phyloP scores from a whole-genome alignment of 2,329 filamentous ascomycete species.

The Didymella exigua region DNA sequence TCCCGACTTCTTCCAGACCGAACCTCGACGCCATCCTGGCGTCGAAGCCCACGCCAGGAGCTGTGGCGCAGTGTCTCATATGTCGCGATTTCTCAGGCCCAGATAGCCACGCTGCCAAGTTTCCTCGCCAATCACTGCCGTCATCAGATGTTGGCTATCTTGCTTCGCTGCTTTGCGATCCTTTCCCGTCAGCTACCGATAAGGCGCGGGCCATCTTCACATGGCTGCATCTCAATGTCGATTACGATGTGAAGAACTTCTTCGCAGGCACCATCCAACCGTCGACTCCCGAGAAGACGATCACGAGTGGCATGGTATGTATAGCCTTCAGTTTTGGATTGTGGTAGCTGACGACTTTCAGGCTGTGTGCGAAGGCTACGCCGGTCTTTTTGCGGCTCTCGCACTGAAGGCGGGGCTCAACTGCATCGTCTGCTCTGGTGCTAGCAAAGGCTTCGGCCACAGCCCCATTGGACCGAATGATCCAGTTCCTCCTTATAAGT shows the following conservation, averaged over 20 bases:
- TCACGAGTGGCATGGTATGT: constrained; percentile 67
- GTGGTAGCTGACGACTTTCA: background rate
- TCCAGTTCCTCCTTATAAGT: constrained; percentile 66
- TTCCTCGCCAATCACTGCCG: constrained; percentile 74
- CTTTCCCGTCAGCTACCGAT: constrained; percentile 82
- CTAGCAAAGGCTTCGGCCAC: constrained; percentile 87
- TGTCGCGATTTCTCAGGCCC: constrained; percentile 88
- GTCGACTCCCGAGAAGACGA: constrained; percentile 72
- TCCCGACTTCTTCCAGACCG: constrained; percentile 62
- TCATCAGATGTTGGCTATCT: constrained; percentile 72
- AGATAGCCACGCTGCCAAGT: constrained; percentile 77
- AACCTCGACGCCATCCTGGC: constrained; percentile 63
- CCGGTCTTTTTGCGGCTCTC: constrained; percentile 78
- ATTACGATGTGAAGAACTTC: constrained; percentile 81
- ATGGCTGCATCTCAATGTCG: constrained; percentile 93
- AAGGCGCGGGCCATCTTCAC: constrained; percentile 93
- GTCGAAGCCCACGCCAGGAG: constrained; percentile 43
- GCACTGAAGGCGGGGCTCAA: constrained; percentile 81
- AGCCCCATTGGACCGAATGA: constrained; percentile 66
- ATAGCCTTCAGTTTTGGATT: background rate
- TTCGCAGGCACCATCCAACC: constrained; percentile 72
- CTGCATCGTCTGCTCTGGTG: constrained; percentile 73
- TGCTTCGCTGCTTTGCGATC: constrained; percentile 75
- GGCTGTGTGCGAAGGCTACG: constrained; percentile 92
- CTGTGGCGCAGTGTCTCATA: constrained; percentile 64